Evolutionary conservation across 2,329 filamentous ascomycete genomes (phyloP), one percentile per base, ranked within the genome.

Genomic region (Dactylonectria estremocensis): DNA sequence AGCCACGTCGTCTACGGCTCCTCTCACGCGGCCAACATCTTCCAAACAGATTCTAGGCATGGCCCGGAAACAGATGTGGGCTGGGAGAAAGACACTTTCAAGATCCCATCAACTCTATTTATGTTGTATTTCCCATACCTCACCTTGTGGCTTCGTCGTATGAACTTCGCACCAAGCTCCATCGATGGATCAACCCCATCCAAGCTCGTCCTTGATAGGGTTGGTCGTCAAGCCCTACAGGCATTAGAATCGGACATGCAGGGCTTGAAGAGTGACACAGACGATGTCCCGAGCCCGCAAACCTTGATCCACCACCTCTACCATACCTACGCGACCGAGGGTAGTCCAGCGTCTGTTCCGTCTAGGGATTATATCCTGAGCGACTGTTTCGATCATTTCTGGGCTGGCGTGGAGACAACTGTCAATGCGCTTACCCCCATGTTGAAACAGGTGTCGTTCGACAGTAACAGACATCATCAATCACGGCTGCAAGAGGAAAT

Each of bases 351-450:
- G 6, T n/a, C 63, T 20, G 35, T 69, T 14, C 63, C 67, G 6
- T 66, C 67, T 3, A 3, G 45, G 8, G 67, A 61, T 11, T 69
- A 69, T 40, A 66, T 69, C 20, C 54, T 66, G 2, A 69, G 67
- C 33, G 67, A 69, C 37, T 66, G 57, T 35, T 20, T 69, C 2
- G 63, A 64, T 37, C 58, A 69, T 20, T 61, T 69, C 35, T 69
- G 67, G 62, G 63, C 67, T 7, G 66, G 56, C 11, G 40, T 68
- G 33, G 64, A 45, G 6, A 68, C 61, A 8, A 62, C 66, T 2
- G 24, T 54, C 20, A 6, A 48, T n/a, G 16, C 35, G 35, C 35
- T 37, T 11, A 14, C 13, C 9, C 35, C 35, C 10, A 37, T 37
- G 35, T 6, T 37, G 5, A 37, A 10, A 37, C 13, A 11, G 3